Percentiles rank a stretch among this genome's conserved stretches.
phyloP scores from a whole-genome alignment of 2,329 filamentous ascomycete species.

The Ramichloridium luteum region DNA sequence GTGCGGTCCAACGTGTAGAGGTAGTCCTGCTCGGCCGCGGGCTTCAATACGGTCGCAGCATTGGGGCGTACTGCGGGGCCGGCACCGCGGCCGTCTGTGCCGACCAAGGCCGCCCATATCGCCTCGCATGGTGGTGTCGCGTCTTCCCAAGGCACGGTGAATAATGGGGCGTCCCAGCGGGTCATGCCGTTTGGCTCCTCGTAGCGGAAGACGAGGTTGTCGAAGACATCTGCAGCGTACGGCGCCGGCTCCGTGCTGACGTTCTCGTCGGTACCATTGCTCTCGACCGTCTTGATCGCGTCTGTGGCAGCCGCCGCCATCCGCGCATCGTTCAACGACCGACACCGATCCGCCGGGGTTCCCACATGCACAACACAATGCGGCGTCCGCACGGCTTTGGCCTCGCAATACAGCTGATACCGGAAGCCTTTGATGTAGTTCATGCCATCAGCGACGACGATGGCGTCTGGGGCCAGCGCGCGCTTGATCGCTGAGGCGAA shows the following conservation, averaged over 20 bases:
- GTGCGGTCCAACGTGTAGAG: conserved; percentile 68
- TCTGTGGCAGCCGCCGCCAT: too few relatives aligned
- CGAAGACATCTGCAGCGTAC: conserved; percentile 53
- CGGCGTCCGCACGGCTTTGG: conserved; percentile 64
- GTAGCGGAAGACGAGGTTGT: conserved; percentile 69
- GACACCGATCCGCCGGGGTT: conserved; percentile 43
- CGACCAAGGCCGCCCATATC: conserved; percentile 62
- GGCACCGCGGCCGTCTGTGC: conserved; percentile 50
- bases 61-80: conserved; percentile 62
- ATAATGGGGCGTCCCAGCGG: conserved; percentile 72
- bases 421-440: conserved; percentile 89
- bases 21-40: conserved; percentile 53
- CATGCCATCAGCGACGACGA: conserved; percentile 66
- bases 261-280: conserved; percentile 11
- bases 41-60: conserved; percentile 59
- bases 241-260: not conserved
- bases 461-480: conserved; percentile 56
- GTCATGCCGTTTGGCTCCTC: conserved; percentile 80
- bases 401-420: conserved; percentile 76
- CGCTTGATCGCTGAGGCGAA: conserved; percentile 70
- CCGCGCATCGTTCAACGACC: conserved; percentile 46
- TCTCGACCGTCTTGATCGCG: too few relatives aligned
- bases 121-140: conserved; percentile 52
- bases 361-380: conserved; percentile 60
- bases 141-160: conserved; percentile 68